These are phyloP conservation scores for Lasiodiplodia sp. DNA, from an alignment of 2,329 filamentous ascomycete genomes.

Conservation along the genomic window DNA sequence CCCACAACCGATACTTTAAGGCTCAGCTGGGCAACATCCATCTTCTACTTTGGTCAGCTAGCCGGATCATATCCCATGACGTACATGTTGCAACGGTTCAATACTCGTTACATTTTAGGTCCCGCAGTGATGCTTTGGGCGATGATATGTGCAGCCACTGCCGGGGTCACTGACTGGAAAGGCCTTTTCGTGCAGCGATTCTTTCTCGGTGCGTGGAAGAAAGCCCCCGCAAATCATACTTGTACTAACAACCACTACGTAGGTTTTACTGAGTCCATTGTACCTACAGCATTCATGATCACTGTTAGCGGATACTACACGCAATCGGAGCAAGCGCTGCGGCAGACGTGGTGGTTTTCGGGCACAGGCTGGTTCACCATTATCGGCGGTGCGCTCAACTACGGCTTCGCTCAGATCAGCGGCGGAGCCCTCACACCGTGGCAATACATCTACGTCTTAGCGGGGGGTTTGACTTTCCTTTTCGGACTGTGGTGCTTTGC, in stretches of 20 bases:
- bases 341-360: constrained; percentile 40
- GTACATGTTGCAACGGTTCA: constrained; percentile 72
- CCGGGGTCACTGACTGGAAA: constrained; percentile 64
- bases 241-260: too few relatives aligned
- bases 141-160: constrained; percentile 71
- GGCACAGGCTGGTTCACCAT: constrained; percentile 38
- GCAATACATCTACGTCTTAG: constrained; percentile 76
- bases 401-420: constrained; percentile 45
- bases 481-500: constrained; percentile 71
- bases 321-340: constrained; percentile 48
- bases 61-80: constrained; percentile 77
- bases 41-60: constrained; percentile 84
- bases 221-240: too few relatives aligned
- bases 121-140: constrained; percentile 71
- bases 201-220: constrained; percentile 51
- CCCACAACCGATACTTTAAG: constrained; percentile 70
- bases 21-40: constrained; percentile 77
- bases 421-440: constrained; percentile 57
- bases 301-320: constrained; percentile 55
- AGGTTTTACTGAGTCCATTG: constrained; percentile 61
- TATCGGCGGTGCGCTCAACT: constrained; percentile 36
- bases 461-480: constrained; percentile 67
- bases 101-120: constrained; percentile 68
- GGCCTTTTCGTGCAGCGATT: constrained; percentile 67
- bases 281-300: constrained; percentile 65